These are phyloP conservation scores for Hibiscus mutabilis DNA, from an alignment of 345 rosid genomes.

Conservation along the genomic window DNA sequence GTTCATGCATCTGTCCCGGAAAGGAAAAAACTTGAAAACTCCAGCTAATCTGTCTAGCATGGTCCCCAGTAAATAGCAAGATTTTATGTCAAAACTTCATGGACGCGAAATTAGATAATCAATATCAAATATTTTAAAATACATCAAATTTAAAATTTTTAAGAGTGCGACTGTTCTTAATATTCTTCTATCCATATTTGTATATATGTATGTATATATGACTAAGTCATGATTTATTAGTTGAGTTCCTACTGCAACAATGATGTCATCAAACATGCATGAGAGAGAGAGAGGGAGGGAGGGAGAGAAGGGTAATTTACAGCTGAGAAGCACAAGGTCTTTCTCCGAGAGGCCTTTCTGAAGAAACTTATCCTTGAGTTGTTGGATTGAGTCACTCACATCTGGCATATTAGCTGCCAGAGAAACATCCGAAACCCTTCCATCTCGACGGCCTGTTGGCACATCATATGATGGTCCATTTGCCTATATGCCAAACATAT, in stretches of 20 bases:
- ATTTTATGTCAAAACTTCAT: too few species aligned
- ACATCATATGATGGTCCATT: constrained; percentile 59
- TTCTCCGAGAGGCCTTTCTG: constrained; percentile 50
- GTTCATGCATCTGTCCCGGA: not conserved
- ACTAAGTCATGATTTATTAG: constrained; percentile 20
- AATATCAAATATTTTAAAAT: too few species aligned
- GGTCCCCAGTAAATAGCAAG: not conserved
- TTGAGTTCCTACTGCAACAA: constrained; percentile 32
- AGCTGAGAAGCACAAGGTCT: constrained; percentile 75
- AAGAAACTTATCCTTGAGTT: constrained; percentile 50
- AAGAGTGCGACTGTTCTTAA: too few species aligned
- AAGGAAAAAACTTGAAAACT: not conserved
- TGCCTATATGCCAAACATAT: constrained; percentile 28
- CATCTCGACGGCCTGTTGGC: constrained; percentile 77
- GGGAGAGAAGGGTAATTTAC: constrained; percentile 32
- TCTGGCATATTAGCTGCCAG: constrained; percentile 64
- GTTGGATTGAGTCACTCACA: constrained; percentile 44
- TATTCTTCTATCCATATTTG: too few species aligned
- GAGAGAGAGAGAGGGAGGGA: constrained; percentile 37
- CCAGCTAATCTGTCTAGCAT: not conserved
- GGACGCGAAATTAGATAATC: too few species aligned
- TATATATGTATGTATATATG: too few species aligned
- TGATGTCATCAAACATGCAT: constrained; percentile 29
- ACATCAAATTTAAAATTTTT: too few species aligned
- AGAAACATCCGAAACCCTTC: constrained; percentile 45